phyloP scores from a whole-genome alignment of 257 asterid genomes.

The Catharanthus roseus region DNA sequence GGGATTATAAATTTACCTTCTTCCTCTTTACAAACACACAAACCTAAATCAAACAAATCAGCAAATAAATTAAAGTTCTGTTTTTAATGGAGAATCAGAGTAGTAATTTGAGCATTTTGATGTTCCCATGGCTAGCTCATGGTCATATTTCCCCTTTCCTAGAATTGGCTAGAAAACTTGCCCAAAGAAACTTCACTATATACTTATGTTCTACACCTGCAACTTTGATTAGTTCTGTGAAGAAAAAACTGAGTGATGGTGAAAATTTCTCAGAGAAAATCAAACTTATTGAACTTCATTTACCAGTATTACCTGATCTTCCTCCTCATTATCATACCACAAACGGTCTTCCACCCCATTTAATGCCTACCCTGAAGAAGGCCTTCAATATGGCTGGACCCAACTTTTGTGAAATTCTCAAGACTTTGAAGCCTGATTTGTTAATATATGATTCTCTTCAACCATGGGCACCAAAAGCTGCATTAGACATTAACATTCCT shows the following conservation, averaged over 20 bases:
- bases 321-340: too few species aligned
- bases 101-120: background rate
- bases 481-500: background rate
- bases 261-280: background rate
- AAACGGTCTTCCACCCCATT: too few species aligned
- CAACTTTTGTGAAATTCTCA: background rate
- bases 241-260: background rate
- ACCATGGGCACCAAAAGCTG: slow-evolving; percentile 13
- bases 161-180: background rate
- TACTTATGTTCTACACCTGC: slow-evolving; percentile 4
- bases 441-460: slow-evolving; percentile 9
- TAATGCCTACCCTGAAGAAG: slow-evolving; percentile 6
- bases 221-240: background rate
- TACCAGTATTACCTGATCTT: background rate
- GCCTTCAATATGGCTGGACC: background rate
- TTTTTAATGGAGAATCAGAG: background rate
- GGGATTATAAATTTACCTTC: background rate
- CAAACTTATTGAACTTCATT: background rate
- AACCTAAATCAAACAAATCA: too few species aligned
- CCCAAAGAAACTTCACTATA: background rate
- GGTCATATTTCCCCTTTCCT: slow-evolving; percentile 10
- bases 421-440: slow-evolving; percentile 4
- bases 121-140: slow-evolving; percentile 15
- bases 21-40: background rate
- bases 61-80: too few species aligned